phyloP scores from a whole-genome alignment of 495 filamentous ascomycete species.

The Chlorociboria aeruginascens region DNA sequence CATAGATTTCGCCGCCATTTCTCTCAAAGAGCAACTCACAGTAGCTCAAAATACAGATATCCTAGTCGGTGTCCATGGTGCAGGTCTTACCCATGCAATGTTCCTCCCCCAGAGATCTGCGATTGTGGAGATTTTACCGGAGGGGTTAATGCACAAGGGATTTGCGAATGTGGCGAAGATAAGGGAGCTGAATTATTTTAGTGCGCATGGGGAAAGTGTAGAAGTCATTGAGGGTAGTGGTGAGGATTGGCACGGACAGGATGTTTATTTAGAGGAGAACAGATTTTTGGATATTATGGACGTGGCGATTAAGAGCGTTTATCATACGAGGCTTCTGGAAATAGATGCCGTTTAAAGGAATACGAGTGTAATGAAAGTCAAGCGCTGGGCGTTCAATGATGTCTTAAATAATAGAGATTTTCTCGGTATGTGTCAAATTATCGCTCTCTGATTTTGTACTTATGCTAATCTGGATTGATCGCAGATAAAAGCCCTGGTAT shows the following conservation, averaged over 20 bases:
- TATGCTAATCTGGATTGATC: too few relatives aligned
- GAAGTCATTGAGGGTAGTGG: neutral
- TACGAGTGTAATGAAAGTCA: too few relatives aligned
- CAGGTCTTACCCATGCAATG: conserved; percentile 27
- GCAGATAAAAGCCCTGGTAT: too few relatives aligned
- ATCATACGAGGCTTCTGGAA: neutral
- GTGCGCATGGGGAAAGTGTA: neutral
- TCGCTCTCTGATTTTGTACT: too few relatives aligned
- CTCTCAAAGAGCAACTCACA: conserved; percentile 22
- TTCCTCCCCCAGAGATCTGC: conserved; percentile 23
- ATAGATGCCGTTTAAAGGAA: neutral
- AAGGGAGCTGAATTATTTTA: neutral
- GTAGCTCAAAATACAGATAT: conserved; percentile 23
- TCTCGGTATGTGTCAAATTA: too few relatives aligned
- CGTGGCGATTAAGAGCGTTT: neutral
- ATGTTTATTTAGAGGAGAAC: neutral
- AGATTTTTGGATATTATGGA: neutral
- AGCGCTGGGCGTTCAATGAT: too few relatives aligned
- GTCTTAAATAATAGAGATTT: too few relatives aligned
- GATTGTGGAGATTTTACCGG: conserved; percentile 7
- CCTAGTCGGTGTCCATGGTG: conserved; percentile 30
- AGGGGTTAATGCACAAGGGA: neutral
- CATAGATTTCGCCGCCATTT: conserved; percentile 25
- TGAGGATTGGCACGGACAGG: neutral
- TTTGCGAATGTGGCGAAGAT: conserved; percentile 1